Conservation (phyloP, 2,329 filamentous ascomycete species). For the Nakataea oryzae region DNA sequence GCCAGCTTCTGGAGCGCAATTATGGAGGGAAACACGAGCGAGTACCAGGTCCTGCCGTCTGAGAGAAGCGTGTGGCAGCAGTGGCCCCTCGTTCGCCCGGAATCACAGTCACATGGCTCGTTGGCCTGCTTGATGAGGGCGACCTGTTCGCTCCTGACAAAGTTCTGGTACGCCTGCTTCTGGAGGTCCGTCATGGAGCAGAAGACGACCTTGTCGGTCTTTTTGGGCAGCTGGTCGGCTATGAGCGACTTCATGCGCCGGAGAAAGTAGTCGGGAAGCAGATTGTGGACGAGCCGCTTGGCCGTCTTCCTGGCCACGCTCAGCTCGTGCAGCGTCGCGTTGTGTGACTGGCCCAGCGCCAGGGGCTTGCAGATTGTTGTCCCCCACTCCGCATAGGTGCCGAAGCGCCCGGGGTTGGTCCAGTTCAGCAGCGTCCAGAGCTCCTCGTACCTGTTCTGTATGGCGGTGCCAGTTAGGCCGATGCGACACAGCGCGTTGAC, state of each 20-base stretch:
- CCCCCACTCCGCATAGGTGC: slow-evolving; percentile 63
- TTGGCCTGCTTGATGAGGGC: slow-evolving; percentile 56
- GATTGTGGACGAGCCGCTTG: slow-evolving; percentile 72
- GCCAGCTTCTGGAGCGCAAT: slow-evolving; percentile 75
- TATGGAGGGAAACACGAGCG: slow-evolving; percentile 77
- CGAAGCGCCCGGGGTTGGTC: slow-evolving; percentile 74
- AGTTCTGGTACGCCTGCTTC: slow-evolving; percentile 70
- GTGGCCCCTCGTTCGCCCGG: slow-evolving; percentile 63
- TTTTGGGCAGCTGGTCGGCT: slow-evolving; percentile 84
- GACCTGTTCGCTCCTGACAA: slow-evolving; percentile 64
- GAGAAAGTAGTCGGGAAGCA: slow-evolving; percentile 82
- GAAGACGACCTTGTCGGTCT: slow-evolving; percentile 89
- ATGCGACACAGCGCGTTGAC: slow-evolving; percentile 88
- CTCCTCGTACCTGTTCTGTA: slow-evolving; percentile 97
- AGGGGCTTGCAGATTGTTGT: slow-evolving; percentile 68
- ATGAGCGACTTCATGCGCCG: slow-evolving; percentile 90
- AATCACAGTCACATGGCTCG: slow-evolving; percentile 60
- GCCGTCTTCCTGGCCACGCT: slow-evolving; percentile 74
- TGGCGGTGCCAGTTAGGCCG: slow-evolving; percentile 87
- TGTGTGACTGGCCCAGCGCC: slow-evolving; percentile 82
- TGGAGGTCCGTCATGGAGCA: slow-evolving; percentile 82
- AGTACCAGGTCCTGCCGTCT: slow-evolving; percentile 58
- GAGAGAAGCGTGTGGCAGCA: slow-evolving; percentile 60
- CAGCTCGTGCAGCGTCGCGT: slow-evolving; percentile 75
- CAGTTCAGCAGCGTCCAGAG: slow-evolving; percentile 94